Evolutionary conservation across 257 asterid genomes (phyloP).

Genomic region (Galeopsis tetrahit): DNA sequence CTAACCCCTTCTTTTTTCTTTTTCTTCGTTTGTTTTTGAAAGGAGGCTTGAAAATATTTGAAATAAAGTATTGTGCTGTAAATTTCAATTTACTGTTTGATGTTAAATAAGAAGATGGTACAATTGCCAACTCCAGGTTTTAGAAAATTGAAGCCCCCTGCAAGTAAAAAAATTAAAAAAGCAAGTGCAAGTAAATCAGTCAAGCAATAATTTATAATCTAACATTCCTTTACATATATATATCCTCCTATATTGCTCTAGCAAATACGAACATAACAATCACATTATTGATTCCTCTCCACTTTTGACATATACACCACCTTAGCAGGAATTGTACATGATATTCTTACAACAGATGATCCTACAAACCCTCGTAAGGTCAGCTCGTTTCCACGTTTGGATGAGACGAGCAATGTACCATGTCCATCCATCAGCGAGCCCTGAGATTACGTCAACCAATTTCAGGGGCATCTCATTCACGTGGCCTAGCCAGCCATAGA

Average conservation of each 20-base stretch:
- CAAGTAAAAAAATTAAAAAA: not conserved
- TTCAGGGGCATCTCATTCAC: conserved; percentile 42
- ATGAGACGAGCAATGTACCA: not conserved
- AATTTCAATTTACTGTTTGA: too few species aligned
- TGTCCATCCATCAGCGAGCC: conserved; percentile 5
- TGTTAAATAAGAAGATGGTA: too few species aligned
- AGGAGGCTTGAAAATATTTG: too few species aligned
- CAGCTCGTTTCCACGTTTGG: not conserved
- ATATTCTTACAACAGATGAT: conserved; percentile 29
- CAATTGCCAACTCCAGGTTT: not conserved
- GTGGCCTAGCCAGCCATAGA: conserved; percentile 95
- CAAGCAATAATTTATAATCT: not conserved
- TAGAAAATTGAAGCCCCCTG: not conserved
- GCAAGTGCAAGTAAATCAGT: not conserved
- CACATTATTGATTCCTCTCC: conserved; percentile 29
- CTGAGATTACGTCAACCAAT: not conserved
- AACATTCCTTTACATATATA: conserved; percentile 25
- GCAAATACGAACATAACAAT: conserved; percentile 22
- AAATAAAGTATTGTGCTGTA: too few species aligned
- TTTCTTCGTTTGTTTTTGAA: too few species aligned
- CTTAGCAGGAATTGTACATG: conserved; percentile 15
- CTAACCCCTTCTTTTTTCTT: too few species aligned
- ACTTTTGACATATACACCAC: conserved; percentile 17
- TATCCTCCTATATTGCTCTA: conserved; percentile 16
- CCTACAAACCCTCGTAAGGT: conserved; percentile 6